Evolutionary conservation across 441 rosid species (phyloP).

Genomic region (Pelargonium cotyledonis): DNA sequence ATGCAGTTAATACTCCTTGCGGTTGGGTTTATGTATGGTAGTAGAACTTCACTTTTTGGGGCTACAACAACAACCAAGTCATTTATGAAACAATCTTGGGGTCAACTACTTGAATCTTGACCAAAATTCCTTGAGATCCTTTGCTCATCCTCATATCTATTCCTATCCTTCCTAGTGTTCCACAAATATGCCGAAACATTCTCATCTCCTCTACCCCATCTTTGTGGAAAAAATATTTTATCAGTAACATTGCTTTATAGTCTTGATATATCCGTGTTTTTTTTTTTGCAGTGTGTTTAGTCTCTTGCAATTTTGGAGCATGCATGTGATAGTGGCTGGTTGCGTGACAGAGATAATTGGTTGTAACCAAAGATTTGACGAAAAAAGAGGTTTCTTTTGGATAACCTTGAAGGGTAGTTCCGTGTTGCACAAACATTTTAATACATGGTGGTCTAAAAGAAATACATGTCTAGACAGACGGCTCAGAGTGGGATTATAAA

Average conservation of each 20-base stretch:
- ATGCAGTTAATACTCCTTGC: too few species aligned
- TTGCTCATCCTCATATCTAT: too few species aligned
- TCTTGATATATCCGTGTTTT: not conserved
- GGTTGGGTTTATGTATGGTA: too few species aligned
- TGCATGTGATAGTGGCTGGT: constrained; percentile 30
- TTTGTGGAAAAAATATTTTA: not conserved
- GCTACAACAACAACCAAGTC: too few species aligned
- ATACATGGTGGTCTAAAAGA: constrained; percentile 30
- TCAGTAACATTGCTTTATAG: not conserved
- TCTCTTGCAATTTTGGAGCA: constrained; percentile 37
- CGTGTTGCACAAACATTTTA: constrained; percentile 35
- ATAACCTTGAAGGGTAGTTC: constrained; percentile 23
- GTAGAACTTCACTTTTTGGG: too few species aligned
- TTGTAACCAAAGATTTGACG: not conserved
- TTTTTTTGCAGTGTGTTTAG: constrained; percentile 37
- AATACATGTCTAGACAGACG: constrained; percentile 23
- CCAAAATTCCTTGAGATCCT: too few species aligned
- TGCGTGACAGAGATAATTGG: constrained; percentile 16
- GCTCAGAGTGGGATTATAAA: constrained; percentile 23
- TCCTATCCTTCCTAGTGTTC: too few species aligned
- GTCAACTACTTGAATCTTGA: too few species aligned
- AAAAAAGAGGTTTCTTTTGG: constrained; percentile 17
- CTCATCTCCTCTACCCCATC: too few species aligned
- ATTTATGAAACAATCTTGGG: too few species aligned
- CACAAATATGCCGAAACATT: too few species aligned